phyloP scores from a whole-genome alignment of 495 filamentous ascomycete genomes.

The Podospora anserina region DNA sequence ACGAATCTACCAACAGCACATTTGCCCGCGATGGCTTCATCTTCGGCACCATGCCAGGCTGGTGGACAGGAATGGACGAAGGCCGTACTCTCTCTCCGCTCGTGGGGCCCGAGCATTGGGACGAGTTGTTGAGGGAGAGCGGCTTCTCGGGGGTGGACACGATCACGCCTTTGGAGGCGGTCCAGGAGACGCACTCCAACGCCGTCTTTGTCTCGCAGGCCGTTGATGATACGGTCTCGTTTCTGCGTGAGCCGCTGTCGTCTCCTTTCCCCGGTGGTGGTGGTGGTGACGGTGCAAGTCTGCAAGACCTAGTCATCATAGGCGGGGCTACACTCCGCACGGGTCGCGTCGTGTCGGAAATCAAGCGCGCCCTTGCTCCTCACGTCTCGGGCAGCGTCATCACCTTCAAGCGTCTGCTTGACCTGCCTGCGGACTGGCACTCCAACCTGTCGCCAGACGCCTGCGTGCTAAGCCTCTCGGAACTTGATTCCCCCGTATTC shows the following conservation, averaged over 20 bases:
- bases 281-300: background rate
- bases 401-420: background rate
- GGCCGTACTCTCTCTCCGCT: background rate
- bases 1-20: background rate
- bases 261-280: background rate
- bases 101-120: background rate
- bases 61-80: background rate
- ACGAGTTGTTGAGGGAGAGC: background rate
- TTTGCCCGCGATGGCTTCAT: background rate
- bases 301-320: too few species aligned
- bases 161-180: background rate
- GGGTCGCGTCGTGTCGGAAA: background rate
- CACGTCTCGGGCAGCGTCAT: background rate
- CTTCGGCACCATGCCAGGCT: background rate
- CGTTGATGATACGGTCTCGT: background rate
- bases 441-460: background rate
- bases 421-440: background rate
- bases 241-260: background rate
- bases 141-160: background rate
- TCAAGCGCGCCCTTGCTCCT: background rate
- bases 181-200: background rate
- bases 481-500: background rate
- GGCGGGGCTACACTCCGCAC: too few species aligned
- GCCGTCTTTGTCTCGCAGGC: background rate
- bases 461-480: background rate